Evolutionary conservation across 2,329 filamentous ascomycete genomes (phyloP), one percentile per base, ranked within the genome.

Genomic region (Nemania sp.): DNA sequence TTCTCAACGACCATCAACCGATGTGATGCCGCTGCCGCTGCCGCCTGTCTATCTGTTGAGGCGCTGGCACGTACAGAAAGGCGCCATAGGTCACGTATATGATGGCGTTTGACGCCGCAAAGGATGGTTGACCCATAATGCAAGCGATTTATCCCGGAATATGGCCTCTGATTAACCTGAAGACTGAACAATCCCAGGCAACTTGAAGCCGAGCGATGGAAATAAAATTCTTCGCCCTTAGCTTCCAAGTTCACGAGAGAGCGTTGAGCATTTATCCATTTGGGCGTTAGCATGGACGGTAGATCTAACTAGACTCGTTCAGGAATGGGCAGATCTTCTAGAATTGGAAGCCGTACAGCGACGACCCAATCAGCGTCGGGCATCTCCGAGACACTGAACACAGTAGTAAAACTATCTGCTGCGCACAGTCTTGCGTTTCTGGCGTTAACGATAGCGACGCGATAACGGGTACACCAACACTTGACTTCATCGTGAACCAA

Each of bases 21-120:
- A 33, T 47, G 7, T 5, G 36, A 45, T 49, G 54, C 46, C 6
- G 28, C 30, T 52, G 24, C 34, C n/a, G n/a, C n/a, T n/a, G n/a
- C n/a, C n/a, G n/a, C n/a, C n/a, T n/a, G n/a, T n/a, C n/a, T n/a
- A n/a, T n/a, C n/a, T 40, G n/a, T 44, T 9, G 3, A n/a, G 30
- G 42, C 6, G 39, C 37, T 39, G 8, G 31, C 9, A 62, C 82
- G 52, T 76, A 93, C 90, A 94, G 75, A 70, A 94, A 94, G 44
- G 79, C 77, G 60, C 81, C 87, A 75, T 91, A 92, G 44, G 88
- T 90, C 48, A 90, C 75, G 69, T 92, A 93, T 69, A 94, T 87
- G 69, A 93, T 78, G 77, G 89, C 89, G 77, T 93, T 91, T 26
- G 89, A 92, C 68, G 89, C 89, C 79, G 81, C 75, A 51, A 78